Evolutionary conservation across 164 flowering plant genomes (phyloP).

Genomic region (Taxillus chinensis): DNA sequence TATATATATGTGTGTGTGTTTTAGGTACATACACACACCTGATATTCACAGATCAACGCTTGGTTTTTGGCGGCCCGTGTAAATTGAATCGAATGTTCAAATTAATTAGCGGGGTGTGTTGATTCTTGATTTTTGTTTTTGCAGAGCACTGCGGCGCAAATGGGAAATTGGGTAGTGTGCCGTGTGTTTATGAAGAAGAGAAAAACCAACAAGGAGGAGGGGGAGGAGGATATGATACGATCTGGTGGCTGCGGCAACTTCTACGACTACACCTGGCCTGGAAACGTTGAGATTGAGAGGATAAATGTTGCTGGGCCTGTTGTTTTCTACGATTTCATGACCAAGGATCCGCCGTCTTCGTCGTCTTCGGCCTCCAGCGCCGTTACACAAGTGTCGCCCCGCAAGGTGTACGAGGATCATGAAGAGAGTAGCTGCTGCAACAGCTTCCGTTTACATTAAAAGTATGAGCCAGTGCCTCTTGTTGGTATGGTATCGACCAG

Average conservation of each 20-base stretch:
- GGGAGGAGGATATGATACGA: background rate
- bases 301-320: slow-evolving; percentile 17
- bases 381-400: slow-evolving; percentile 29
- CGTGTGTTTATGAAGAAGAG: slow-evolving; percentile 61
- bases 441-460: slow-evolving; percentile 18
- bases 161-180: slow-evolving; percentile 60
- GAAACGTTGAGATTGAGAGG: background rate
- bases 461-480: no score
- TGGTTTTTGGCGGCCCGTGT: background rate
- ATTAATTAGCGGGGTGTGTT: background rate
- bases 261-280: no score
- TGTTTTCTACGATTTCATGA: slow-evolving; percentile 52
- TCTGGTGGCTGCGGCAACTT: no score
- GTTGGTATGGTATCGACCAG: no score
- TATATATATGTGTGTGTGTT: background rate
- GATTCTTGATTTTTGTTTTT: background rate
- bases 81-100: background rate
- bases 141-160: slow-evolving; percentile 16
- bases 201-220: slow-evolving; percentile 23
- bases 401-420: slow-evolving; percentile 26
- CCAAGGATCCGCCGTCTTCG: slow-evolving; percentile 22
- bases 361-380: slow-evolving; percentile 53
- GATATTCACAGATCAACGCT: background rate
- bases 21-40: no score
- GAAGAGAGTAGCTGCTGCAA: slow-evolving; percentile 49